Percentiles rank a stretch among this genome's conserved stretches.
Evolutionary conservation across 1,284 basidiomycete genomes (phyloP).

Genomic region (Paramarasmius palmivorus): DNA sequence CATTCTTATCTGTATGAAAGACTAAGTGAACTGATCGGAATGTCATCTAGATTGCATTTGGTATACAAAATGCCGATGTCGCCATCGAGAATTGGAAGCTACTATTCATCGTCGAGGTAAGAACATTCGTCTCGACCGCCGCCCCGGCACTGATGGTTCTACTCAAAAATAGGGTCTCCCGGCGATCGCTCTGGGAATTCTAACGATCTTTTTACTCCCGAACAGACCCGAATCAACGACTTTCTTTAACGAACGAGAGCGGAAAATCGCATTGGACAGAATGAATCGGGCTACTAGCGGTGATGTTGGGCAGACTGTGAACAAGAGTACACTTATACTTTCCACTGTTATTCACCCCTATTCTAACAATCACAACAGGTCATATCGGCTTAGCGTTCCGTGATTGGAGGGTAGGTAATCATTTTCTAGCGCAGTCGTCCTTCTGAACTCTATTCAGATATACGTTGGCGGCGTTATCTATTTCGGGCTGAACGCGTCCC

Average conservation of each 20-base stretch:
- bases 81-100: slow-evolving; percentile 63
- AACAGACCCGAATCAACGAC: slow-evolving; percentile 75
- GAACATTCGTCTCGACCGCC: slow-evolving; percentile 14
- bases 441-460: slow-evolving; percentile 39
- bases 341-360: neutral
- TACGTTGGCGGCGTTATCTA: slow-evolving; percentile 69
- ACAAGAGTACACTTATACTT: slow-evolving; percentile 49
- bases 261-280: slow-evolving; percentile 70
- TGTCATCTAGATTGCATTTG: slow-evolving; percentile 71
- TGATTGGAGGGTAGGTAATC: slow-evolving; percentile 64
- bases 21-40: no score
- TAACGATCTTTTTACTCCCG: slow-evolving; percentile 70
- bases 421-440: neutral
- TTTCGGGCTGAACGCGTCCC: slow-evolving; percentile 77
- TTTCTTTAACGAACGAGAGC: slow-evolving; percentile 72
- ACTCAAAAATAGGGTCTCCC: slow-evolving; percentile 53
- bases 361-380: slow-evolving; percentile 32
- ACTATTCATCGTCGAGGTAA: slow-evolving; percentile 76
- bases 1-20: no score
- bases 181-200: slow-evolving; percentile 65
- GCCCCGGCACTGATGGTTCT: neutral
- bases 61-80: slow-evolving; percentile 57
- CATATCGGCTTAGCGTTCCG: slow-evolving; percentile 66
- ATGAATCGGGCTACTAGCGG: slow-evolving; percentile 71
- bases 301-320: slow-evolving; percentile 69